A percentile compares a stretch with the other conserved stretches of the same genome.
Conservation (phyloP, 2,329 filamentous ascomycete genomes). For the Thermomyces lanuginosus region DNA sequence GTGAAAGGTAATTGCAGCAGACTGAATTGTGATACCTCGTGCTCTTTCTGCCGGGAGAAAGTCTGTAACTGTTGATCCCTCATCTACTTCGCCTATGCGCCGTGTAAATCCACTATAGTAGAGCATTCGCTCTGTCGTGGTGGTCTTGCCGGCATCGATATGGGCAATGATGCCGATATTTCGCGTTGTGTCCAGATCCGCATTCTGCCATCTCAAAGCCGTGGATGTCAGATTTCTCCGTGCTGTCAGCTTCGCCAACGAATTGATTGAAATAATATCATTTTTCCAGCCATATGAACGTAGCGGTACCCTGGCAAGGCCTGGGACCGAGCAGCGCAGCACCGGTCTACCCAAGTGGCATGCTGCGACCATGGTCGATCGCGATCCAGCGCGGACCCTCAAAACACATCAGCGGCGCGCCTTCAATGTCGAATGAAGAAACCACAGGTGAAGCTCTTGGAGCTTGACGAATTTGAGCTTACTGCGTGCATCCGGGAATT, state of each 20-base stretch:
- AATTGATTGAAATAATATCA: too few species aligned
- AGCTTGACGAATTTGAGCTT: too few species aligned
- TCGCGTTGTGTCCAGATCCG: conserved; percentile 47
- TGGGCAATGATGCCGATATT: conserved; percentile 99
- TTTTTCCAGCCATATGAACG: too few species aligned
- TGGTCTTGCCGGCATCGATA: conserved; percentile 97
- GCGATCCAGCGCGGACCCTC: too few species aligned
- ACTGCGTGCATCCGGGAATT: too few species aligned
- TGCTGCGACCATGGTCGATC: too few species aligned
- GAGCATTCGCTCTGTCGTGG: conserved; percentile 96
- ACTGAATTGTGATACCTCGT: conserved; percentile 93
- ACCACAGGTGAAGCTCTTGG: too few species aligned
- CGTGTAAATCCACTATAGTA: conserved; percentile 86
- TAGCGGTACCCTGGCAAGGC: too few species aligned
- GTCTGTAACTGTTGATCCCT: conserved; percentile 92
- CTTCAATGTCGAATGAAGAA: too few species aligned
- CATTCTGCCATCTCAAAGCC: conserved; percentile 10
- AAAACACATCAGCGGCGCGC: too few species aligned
- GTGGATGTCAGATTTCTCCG: conserved; percentile 21
- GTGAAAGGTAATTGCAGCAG: conserved; percentile 83
- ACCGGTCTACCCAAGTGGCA: too few species aligned
- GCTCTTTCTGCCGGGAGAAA: conserved; percentile 86
- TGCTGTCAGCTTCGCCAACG: background rate
- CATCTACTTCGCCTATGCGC: conserved; percentile 84
- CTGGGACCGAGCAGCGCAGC: too few species aligned